Evolutionary conservation across 2,329 filamentous ascomycete species (phyloP), one percentile per base, ranked within the genome.

Genomic region (Trichoderma guizhouense): DNA sequence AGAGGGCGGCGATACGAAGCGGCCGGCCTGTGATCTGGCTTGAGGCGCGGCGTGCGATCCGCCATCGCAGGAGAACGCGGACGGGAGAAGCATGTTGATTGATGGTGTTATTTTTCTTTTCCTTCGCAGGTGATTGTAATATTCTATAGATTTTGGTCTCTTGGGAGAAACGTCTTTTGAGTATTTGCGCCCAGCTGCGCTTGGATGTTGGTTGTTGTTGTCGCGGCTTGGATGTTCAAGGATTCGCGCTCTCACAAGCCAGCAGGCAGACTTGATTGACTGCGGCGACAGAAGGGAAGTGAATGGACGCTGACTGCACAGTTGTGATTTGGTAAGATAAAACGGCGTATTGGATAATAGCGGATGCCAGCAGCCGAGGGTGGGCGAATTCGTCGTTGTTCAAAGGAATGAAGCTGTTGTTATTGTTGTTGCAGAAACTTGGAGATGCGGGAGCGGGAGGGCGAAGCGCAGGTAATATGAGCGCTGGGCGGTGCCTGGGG

Each of bases 1-100:
- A 76, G 88, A 83, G 69, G 89, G 89, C 64, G 89, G 89, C 67
- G 89, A 90, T 73, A 86, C 85, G 79, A 90, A 86, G 77, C 87
- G 83, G 58, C 85, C 78, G 34, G 83, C 77, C 74, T 85, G 84
- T 11, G 63, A 32, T 68, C 69, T 63, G 18, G 62, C 28, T 5
- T 21, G 57, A 34, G 69, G 74, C 43, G 75, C 69, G 71, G 82
- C 77, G 72, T 84, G 85, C 82, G 86, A 85, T 34, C 57, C 57
- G 77, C 84, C 79, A 78, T 89, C 88, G 86, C 88, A 89, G 34
- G 86, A 82, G 58, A 90, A 79, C 43, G 88, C 86, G 34, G 88
- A 90, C 24, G 88, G 88, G 73, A 90, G 84, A 72, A 90, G 80
- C 88, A 90, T 90, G 26, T 74, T 83, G 74, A 71, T 61, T 55